Evolutionary conservation across 257 asterid species (phyloP), one percentile per base, ranked within the genome.

Genomic region (Solanum clarkiae): DNA sequence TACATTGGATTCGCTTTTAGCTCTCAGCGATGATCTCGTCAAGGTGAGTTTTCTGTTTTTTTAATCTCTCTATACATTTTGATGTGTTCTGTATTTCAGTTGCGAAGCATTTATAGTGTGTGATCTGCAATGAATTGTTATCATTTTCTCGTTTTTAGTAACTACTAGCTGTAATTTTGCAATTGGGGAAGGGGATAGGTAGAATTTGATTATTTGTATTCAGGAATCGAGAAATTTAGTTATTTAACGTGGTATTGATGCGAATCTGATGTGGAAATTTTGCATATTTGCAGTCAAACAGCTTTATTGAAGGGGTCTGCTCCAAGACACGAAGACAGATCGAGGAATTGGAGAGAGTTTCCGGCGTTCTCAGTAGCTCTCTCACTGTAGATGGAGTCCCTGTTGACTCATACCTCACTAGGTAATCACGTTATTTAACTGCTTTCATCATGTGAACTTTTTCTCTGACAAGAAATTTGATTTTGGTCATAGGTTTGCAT

Each of bases 361-460:
- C 98, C 0, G 98, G 95, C 7, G 93, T 90, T 16, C 88, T 92
- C 85, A 92, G 95, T 84, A 93, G 94, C 89, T 94, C 98, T 69
- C 96, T 95, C 82, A 93, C 98, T 7, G 99, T 95, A 55, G 99
- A 95, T 90, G 99, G 98, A 44, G 97, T 93, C 81, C 99, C 98
- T 86, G 99, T 94, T 70, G 99, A 93, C 89, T 91, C 98, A 81
- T 95, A 95, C 84, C 98, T 95, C 86, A 94, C 98, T 55, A 92
- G 97, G 99, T 92, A 84, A 88, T 57, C 54, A 29, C 86, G 13
- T 51, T 32, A 49, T 85, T 79, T 75, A 32, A 56, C 36, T 42
- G 54, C n/a, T 51, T 66, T 56, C 55, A 42, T 62, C 83, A 9
- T 47, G 16, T 32, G 72, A 63, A 49, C 24, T 6, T 84, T 26